Evolutionary conservation across 148 eudicot species (phyloP).

Genomic region (Heliosperma pusillum): DNA sequence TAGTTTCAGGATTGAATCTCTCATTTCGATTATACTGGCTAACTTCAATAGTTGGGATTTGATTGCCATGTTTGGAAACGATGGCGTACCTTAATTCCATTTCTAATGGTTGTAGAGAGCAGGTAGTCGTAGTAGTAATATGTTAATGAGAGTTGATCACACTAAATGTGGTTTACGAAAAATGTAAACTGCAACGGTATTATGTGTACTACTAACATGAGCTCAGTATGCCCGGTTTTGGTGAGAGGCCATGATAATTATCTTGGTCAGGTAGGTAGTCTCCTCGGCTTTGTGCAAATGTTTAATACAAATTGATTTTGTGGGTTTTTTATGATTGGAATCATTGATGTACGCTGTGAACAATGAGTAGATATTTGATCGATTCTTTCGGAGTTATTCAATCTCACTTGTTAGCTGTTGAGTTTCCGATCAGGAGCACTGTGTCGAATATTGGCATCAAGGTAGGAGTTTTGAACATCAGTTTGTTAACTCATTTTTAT

Average conservation of each 20-base stretch:
- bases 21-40: constrained; percentile 12
- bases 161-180: constrained; percentile 20
- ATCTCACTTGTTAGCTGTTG: too few species aligned
- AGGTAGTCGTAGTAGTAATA: constrained; percentile 15
- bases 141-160: constrained; percentile 15
- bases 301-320: too few species aligned
- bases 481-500: too few species aligned
- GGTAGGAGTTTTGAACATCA: too few species aligned
- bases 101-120: constrained; percentile 17
- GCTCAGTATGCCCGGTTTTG: constrained; percentile 12
- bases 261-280: constrained; percentile 1
- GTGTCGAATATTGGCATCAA: too few species aligned
- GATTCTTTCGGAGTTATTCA: too few species aligned
- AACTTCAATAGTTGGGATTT: constrained; percentile 19
- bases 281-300: too few species aligned
- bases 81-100: constrained; percentile 17
- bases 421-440: too few species aligned
- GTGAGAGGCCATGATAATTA: constrained; percentile 15
- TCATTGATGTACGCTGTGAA: too few species aligned
- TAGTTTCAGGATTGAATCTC: constrained; percentile 24
- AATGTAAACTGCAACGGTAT: constrained; percentile 22
- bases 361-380: too few species aligned
- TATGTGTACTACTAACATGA: not conserved
- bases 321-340: too few species aligned
- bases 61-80: constrained; percentile 9